Base-by-base conservation (phyloP, 2,329 filamentous ascomycete genomes). In the Alternaria consortialis region DNA sequence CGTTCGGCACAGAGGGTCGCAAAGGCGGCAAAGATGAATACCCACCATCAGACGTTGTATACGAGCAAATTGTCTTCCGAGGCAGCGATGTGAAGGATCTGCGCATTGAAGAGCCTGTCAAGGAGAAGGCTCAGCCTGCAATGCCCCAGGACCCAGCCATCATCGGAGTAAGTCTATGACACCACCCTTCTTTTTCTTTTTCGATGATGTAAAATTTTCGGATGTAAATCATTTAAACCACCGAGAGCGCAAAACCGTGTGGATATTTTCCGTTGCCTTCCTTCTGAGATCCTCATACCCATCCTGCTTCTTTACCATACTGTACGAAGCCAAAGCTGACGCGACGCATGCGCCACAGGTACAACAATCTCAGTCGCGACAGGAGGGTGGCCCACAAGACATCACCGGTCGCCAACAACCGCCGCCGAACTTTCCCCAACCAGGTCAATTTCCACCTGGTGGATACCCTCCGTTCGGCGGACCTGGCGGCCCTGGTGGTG, bases 221-320 rank as follows among this genome's bases (percentile, higher is more conserved):
- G 94, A 97, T 97, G 92, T 95, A 92, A 97, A 96, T 86, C 85
- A 84, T 87, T 53, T 87, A 74, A 71, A 86, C 88, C 90, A 90
- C 91, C 91, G 91, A 90, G 90, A 91, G 93, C 93, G 93, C 93
- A 97, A 93, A 90, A 84, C 86, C 87, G 84, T 97, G 94, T 97
- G 90, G 94, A 97, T 83, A 88, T 90, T 90, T 73, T 97, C 94
- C 93, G 94, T 97, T 97, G 94, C 93, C 94, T 97, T 97, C 94
- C 94, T 97, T 97, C 93, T 97, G 93, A 97, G 89, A 67, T 72
- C 60, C 27, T 31, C 64, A 56, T 34, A 55, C 44, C 53, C 48
- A 58, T 34, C 23, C 58, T 56, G 17, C 51, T 60, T 48, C 51
- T 66, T 48, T 71, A 70, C 56, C 50, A 27, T 58, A 47, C 48